These are phyloP conservation scores for Penicillium paradoxum DNA, from an alignment of 495 filamentous ascomycete species.

Conservation along the genomic window DNA sequence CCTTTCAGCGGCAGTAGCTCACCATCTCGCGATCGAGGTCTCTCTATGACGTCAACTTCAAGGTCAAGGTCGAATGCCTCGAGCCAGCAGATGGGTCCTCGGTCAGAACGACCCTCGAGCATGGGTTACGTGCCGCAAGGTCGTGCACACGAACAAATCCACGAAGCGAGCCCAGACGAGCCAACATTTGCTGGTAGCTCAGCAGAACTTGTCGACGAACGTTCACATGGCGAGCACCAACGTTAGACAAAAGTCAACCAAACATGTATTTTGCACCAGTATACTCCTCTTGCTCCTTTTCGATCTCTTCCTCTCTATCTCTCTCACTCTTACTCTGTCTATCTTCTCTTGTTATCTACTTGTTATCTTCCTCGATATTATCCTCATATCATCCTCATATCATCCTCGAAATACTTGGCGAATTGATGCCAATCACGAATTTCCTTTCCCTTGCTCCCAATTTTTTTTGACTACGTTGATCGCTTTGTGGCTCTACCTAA, in stretches of 20 bases:
- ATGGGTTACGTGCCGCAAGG: slow-evolving; percentile 73
- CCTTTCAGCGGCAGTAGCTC: slow-evolving; percentile 55
- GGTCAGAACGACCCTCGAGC: slow-evolving; percentile 57
- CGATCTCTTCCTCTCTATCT: neutral
- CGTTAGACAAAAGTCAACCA: neutral
- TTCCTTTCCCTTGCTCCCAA: slow-evolving; percentile 22
- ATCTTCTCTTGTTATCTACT: neutral
- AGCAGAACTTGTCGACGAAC: slow-evolving; percentile 45
- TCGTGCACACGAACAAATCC: slow-evolving; percentile 53
- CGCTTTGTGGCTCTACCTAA: slow-evolving; percentile 7
- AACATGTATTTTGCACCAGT: slow-evolving; percentile 1
- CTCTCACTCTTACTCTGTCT: neutral
- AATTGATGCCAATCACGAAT: slow-evolving; percentile 35
- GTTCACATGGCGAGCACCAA: slow-evolving; percentile 10
- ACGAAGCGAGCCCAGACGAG: slow-evolving; percentile 53
- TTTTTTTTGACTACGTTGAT: slow-evolving; percentile 2
- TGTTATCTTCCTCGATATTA: too few species aligned
- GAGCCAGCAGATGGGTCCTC: slow-evolving; percentile 33
- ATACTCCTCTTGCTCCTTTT: neutral
- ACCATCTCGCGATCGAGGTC: slow-evolving; percentile 45
- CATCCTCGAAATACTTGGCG: slow-evolving; percentile 15
- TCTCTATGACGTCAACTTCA: slow-evolving; percentile 43
- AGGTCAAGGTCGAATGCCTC: slow-evolving; percentile 39
- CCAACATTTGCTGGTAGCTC: slow-evolving; percentile 45
- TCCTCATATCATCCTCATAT: slow-evolving; percentile 1